Evolutionary conservation across 805 yeast genomes (phyloP), one percentile per base, ranked within the genome.

Genomic region (Sugiyamaella valdiviana): DNA sequence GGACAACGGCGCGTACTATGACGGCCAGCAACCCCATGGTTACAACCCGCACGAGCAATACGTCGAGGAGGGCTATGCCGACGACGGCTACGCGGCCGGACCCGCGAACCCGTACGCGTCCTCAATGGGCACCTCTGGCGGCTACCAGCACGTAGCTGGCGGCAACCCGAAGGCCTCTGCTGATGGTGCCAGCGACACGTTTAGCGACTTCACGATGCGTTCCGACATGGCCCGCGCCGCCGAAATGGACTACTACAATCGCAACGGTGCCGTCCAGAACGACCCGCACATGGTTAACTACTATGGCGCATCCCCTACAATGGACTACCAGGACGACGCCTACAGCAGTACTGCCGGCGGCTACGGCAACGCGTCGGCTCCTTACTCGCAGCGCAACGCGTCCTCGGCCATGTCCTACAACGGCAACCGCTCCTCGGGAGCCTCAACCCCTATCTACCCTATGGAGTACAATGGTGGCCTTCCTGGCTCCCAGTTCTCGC

Each of bases 371-470:
- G 57, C 50, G 53, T 57, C 53, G 54, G 45, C 22, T 17, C 38
- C 49, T 26, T 14, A 19, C 3, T 17, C 44, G 20, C 59, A 63
- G 24, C 44, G 54, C 7, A 51, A 57, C 15, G 59, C 60, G 26
- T 59, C 72, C 24, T 71, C 77, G 46, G 84, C 79, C 53, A 79
- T 78, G 58, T 86, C 95, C 4, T 89, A 83, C 62, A 93, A 85
- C 55, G 90, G 83, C 38, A 84, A 84, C 63, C 79, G 93, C 62
- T 84, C 93, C 0, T 82, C 95, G 10, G 97, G 97, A 53, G 87
- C 96, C 39, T 87, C 96, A 1, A 93, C 99, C 38, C 98, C 99
- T 17, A 79, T 87, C 57, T 85, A 85, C 63, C 95, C 93, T 37
- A 80, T 80, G 49, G 77, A 75, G 52, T 75, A 72, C 46, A 53